phyloP scores from a whole-genome alignment of 2,329 filamentous ascomycete genomes.

The Knufia petricola region DNA sequence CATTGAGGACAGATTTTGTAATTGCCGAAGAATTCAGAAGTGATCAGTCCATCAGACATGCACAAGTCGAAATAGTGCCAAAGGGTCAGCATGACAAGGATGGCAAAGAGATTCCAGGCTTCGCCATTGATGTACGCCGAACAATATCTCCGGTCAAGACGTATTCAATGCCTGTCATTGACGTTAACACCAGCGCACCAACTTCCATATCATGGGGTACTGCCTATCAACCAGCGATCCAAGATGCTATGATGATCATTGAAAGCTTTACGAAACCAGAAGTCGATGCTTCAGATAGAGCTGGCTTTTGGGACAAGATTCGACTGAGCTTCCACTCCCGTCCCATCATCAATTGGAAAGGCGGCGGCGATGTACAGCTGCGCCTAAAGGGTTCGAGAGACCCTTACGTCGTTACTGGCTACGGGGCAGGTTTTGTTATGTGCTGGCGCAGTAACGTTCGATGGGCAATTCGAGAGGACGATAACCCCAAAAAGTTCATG shows the following conservation, averaged over 20 bases:
- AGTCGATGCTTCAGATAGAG: constrained; percentile 81
- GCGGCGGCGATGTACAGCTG: constrained; percentile 89
- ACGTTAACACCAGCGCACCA: constrained; percentile 85
- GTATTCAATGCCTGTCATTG: constrained; percentile 82
- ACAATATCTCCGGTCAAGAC: constrained; percentile 94
- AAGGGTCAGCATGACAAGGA: constrained; percentile 48
- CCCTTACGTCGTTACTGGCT: constrained; percentile 84
- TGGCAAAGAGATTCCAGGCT: constrained; percentile 52
- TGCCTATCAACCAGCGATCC: constrained; percentile 93
- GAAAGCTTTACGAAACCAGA: constrained; percentile 96
- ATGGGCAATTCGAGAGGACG: constrained; percentile 72
- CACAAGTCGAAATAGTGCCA: constrained; percentile 76
- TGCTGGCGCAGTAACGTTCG: constrained; percentile 93
- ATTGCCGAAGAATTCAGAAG: constrained; percentile 89
- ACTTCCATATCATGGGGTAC: constrained; percentile 96
- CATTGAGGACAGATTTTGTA: constrained; percentile 82
- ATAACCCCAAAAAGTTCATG: constrained; percentile 89
- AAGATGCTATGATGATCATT: constrained; percentile 99
- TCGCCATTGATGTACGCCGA: constrained; percentile 75
- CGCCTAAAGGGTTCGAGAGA: constrained; percentile 84
- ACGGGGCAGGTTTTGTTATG: constrained; percentile 93
- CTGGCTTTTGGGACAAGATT: constrained; percentile 99
- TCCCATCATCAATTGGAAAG: constrained; percentile 82
- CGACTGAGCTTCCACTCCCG: constrained; percentile 87
- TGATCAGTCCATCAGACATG: constrained; percentile 65